Conservation (phyloP, 2,329 filamentous ascomycete species). For the Sporothrix curviconia region DNA sequence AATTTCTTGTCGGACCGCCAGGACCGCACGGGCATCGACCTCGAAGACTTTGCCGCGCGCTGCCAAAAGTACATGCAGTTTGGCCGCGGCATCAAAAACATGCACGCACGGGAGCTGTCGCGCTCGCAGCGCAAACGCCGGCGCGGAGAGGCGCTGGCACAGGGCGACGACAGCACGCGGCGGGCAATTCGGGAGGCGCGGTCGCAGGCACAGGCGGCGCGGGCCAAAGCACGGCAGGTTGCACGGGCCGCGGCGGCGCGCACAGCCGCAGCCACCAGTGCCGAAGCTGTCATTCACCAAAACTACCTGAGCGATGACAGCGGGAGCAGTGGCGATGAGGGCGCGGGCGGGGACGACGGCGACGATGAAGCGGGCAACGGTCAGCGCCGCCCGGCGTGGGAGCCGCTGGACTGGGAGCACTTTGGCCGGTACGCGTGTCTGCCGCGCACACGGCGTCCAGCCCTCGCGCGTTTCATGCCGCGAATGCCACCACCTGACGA, state of each 20-base stretch:
- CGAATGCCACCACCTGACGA: slow-evolving; percentile 61
- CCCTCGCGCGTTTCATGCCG: slow-evolving; percentile 75
- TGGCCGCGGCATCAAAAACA: slow-evolving; percentile 49
- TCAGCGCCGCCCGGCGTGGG: slow-evolving; percentile 60
- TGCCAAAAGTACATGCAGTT: slow-evolving; percentile 81
- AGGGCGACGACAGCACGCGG: slow-evolving; percentile 33
- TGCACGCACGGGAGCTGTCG: slow-evolving; percentile 44
- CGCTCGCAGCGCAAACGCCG: slow-evolving; percentile 43
- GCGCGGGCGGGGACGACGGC: slow-evolving; percentile 49
- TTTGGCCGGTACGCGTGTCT: slow-evolving; percentile 73
- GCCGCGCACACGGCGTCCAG: slow-evolving; percentile 64
- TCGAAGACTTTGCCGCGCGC: slow-evolving; percentile 88
- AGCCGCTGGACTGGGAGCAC: slow-evolving; percentile 79
- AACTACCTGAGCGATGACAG: not conserved
- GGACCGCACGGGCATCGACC: slow-evolving; percentile 67
- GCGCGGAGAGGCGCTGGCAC: slow-evolving; percentile 33
- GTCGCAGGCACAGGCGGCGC: slow-evolving; percentile 28
- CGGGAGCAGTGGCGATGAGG: slow-evolving; percentile 25
- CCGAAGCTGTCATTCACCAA: not conserved
- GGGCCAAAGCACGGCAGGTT: not conserved
- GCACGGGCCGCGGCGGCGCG: slow-evolving; percentile 26
- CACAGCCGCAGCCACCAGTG: not conserved
- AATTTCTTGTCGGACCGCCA: slow-evolving; percentile 64
- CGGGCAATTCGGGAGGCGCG: slow-evolving; percentile 26
- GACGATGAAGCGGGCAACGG: slow-evolving; percentile 51